Evolutionary conservation across 2,329 filamentous ascomycete species (phyloP), one percentile per base, ranked within the genome.

Genomic region (Fusarium sp.): DNA sequence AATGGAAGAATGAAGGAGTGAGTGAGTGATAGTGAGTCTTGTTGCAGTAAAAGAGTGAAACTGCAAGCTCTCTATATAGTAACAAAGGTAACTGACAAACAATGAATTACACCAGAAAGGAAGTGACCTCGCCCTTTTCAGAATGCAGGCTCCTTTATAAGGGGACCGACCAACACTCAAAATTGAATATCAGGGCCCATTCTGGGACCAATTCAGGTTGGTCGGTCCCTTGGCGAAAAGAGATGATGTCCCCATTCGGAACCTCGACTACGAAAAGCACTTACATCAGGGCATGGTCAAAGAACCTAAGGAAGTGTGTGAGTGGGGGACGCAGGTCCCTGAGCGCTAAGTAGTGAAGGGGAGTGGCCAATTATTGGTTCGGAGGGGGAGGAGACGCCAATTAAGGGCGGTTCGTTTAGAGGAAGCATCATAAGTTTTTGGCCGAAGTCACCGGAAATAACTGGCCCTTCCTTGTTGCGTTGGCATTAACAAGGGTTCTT

Each of bases 1-100:
- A 49, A 61, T 16, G 33, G 44, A 38, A 57, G 39, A 63, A 56
- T 57, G 48, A 46, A 59, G 57, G 37, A 44, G 52, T 25, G 41
- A 49, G 58, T 31, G 39, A 46, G 33, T 46, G 41, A 35, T 41
- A 31, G 55, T 31, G 63, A 68, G 56, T 25, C 64, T 49, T 58
- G 29, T 38, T 35, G 21, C 52, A 63, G 49, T 39, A 45, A 73
- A 68, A 27, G 70, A 73, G 58, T 60, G 70, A 68, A 67, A 67
- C 70, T 60, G 70, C 39, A 63, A 48, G 54, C 45, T 57, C 66
- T 71, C 61, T 73, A 73, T 73, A 73, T 73, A 70, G 54, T 33
- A 63, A 23, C 46, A 41, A 60, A 52, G 33, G 55, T 19, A 49
- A 64, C 45, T 58, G 33, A 63, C 49, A 52, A 56, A 63, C 37